A percentile compares a stretch with the other conserved stretches of the same genome.
Evolutionary conservation across 257 asterid genomes (phyloP).

Genomic region (Solanum medicagineum): DNA sequence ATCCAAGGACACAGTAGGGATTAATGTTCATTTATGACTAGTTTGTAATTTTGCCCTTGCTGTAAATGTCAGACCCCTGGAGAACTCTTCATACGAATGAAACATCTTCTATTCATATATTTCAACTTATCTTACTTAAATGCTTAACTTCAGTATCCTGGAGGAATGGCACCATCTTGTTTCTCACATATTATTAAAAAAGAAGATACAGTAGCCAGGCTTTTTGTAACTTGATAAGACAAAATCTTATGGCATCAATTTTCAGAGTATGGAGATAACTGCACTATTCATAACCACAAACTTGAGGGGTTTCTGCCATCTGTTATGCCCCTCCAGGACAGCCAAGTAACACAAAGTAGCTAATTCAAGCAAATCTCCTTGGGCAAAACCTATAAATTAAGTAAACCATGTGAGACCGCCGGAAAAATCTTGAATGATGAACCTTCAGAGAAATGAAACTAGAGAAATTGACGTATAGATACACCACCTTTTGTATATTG

Average conservation of each 20-base stretch:
- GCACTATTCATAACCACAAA: not conserved
- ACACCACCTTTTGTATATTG: not conserved
- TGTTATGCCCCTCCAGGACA: not conserved
- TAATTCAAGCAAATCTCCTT: not conserved
- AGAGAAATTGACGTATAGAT: not conserved
- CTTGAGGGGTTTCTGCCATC: not conserved
- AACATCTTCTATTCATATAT: not conserved
- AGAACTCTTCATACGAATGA: not conserved
- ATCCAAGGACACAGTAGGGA: not conserved
- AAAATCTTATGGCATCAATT: not conserved
- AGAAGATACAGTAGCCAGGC: not conserved
- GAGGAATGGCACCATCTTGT: not conserved
- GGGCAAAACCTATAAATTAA: not conserved
- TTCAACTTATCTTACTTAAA: not conserved
- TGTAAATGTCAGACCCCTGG: not conserved
- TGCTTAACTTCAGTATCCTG: not conserved
- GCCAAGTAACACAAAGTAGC: not conserved
- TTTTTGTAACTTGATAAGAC: not conserved
- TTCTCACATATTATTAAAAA: not conserved
- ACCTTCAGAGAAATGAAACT: not conserved
- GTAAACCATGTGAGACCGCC: not conserved
- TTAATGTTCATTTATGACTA: not conserved
- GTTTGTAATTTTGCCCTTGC: not conserved
- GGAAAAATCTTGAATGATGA: not conserved
- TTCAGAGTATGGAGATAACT: not conserved